phyloP scores from a whole-genome alignment of 2,329 filamentous ascomycete species.

The Penicillium sp. region DNA sequence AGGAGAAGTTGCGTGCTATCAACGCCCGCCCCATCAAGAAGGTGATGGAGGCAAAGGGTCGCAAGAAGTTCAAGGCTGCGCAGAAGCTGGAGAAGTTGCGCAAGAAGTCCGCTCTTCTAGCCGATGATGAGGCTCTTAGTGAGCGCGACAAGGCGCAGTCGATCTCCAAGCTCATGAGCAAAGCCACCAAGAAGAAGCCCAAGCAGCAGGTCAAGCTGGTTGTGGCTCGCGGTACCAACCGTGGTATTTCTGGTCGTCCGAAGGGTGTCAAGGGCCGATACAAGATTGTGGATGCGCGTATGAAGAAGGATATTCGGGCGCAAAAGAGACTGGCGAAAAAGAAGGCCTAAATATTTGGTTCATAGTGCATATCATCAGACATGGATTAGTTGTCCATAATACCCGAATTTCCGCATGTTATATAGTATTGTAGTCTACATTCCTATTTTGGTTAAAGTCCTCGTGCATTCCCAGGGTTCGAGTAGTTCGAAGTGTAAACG shows the following conservation, averaged over 20 bases:
- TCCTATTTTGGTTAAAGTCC: conserved; percentile 9
- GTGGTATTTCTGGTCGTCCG: conserved; percentile 80
- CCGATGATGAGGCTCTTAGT: conserved; percentile 85
- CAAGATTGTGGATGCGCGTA: conserved; percentile 90
- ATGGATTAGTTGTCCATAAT: conserved; percentile 18
- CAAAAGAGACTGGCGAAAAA: conserved; percentile 80
- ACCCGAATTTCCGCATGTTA: conserved; percentile 4
- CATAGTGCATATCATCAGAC: conserved; percentile 15
- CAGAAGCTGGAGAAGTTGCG: conserved; percentile 89
- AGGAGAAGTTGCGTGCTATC: conserved; percentile 87
- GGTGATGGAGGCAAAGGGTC: conserved; percentile 90
- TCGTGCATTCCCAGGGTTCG: neutral
- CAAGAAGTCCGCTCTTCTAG: conserved; percentile 92
- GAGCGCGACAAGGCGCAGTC: conserved; percentile 93
- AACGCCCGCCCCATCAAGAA: conserved; percentile 99
- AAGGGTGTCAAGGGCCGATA: conserved; percentile 94
- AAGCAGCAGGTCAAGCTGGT: conserved; percentile 82
- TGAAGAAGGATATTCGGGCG: conserved; percentile 95
- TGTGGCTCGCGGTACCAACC: conserved; percentile 81
- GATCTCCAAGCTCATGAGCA: conserved; percentile 78
- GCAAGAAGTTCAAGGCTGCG: conserved; percentile 95
- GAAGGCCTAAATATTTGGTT: conserved; percentile 51
- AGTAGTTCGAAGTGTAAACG: neutral
- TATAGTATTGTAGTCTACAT: neutral
- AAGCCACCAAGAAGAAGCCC: conserved; percentile 82